Evolutionary conservation across 2,329 filamentous ascomycete genomes (phyloP).

Genomic region (Fusarium stilboides): DNA sequence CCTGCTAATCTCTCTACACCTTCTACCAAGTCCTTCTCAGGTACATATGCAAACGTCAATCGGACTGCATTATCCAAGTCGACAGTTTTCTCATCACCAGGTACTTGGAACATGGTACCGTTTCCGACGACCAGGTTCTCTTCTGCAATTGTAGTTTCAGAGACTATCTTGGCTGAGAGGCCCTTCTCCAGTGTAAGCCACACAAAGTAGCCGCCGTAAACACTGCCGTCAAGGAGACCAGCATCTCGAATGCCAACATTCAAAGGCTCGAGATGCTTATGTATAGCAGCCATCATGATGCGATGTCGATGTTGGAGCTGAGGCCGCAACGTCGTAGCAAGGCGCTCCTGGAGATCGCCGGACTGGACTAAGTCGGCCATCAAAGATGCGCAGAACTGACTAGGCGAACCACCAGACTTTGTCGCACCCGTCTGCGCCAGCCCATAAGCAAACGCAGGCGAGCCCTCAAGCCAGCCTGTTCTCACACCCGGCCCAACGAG

Average conservation of each 20-base stretch:
- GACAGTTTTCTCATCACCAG: constrained; percentile 67
- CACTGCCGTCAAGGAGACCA: constrained; percentile 58
- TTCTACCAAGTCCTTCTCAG: constrained; percentile 75
- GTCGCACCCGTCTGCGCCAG: constrained; percentile 68
- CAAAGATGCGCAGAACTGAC: constrained; percentile 68
- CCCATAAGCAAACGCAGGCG: constrained; percentile 67
- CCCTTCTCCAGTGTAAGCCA: constrained; percentile 77
- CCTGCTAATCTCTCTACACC: constrained; percentile 75
- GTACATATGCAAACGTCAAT: constrained; percentile 81
- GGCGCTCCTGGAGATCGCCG: constrained; percentile 62
- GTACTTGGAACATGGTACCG: constrained; percentile 79
- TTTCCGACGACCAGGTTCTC: constrained; percentile 78
- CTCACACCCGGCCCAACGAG: constrained; percentile 84
- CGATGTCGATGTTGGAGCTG: constrained; percentile 62
- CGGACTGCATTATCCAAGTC: constrained; percentile 74
- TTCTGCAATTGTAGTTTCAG: constrained; percentile 69
- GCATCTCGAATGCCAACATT: constrained; percentile 65
- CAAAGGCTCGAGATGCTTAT: constrained; percentile 72
- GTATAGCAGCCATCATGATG: constrained; percentile 72
- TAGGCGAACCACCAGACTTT: constrained; percentile 70
- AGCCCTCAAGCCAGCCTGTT: constrained; percentile 90
- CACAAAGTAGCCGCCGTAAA: constrained; percentile 88
- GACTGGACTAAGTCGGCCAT: constrained; percentile 63
- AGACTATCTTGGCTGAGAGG: constrained; percentile 68
- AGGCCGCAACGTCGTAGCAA: constrained; percentile 61